phyloP scores from a whole-genome alignment of 169 alveolate genomes.

The Cryptosporidium viatorum region DNA sequence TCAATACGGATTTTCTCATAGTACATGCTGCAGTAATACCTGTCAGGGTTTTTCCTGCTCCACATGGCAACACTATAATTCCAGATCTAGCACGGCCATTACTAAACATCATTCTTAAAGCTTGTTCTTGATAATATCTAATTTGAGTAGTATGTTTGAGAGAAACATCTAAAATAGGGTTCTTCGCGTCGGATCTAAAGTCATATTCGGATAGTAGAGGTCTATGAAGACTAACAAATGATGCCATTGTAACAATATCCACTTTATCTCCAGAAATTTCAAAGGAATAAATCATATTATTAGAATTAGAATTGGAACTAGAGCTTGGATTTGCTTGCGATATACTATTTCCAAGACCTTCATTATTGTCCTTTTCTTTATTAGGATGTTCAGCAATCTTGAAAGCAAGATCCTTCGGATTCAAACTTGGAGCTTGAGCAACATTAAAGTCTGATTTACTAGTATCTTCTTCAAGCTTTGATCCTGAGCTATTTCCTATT shows the following conservation, averaged over 20 bases:
- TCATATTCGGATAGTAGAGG: constrained; percentile 98
- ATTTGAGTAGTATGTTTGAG: constrained; percentile 93
- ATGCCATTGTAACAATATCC: constrained; percentile 90
- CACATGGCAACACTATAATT: constrained; percentile 99
- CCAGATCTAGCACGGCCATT: constrained; percentile 99
- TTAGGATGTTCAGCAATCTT: constrained; percentile 24
- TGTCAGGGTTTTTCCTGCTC: constrained; percentile 99
- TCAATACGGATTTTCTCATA: constrained; percentile 93
- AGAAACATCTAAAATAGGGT: constrained; percentile 89
- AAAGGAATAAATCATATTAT: constrained; percentile 83
- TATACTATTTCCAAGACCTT: background rate
- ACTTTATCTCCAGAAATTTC: constrained; percentile 89
- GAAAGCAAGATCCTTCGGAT: constrained; percentile 47
- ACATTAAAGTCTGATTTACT: constrained; percentile 40
- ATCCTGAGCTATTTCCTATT: background rate
- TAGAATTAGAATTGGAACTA: constrained; percentile 6
- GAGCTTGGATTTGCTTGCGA: background rate
- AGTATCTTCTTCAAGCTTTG: background rate
- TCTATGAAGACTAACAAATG: constrained; percentile 88
- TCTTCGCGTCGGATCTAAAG: constrained; percentile 90
- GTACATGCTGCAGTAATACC: constrained; percentile 98
- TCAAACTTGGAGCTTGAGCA: constrained; percentile 51
- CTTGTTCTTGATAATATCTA: constrained; percentile 94
- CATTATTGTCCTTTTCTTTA: background rate
- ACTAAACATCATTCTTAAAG: constrained; percentile 96